Percentiles rank a stretch among this genome's conserved stretches.
Evolutionary conservation across 2,329 filamentous ascomycete species (phyloP).

Genomic region (Colletotrichum orchidophilum): DNA sequence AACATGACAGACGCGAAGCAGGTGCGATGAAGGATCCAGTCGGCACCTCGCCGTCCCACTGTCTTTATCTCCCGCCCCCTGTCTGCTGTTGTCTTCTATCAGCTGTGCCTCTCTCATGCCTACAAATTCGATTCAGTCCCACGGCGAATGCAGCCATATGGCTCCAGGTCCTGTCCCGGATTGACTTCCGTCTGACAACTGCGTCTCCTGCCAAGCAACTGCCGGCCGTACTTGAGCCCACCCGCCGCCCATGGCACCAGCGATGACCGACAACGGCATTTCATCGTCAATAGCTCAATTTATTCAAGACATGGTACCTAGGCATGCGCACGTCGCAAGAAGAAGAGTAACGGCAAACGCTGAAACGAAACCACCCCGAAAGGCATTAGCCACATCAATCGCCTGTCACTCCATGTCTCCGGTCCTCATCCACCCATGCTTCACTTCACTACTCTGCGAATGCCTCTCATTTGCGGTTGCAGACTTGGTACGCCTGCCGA

Average conservation of each 20-base stretch:
- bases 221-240: background rate
- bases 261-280: background rate
- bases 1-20: background rate
- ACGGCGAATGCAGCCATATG: background rate
- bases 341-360: background rate
- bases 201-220: conserved; percentile 3
- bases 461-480: conserved; percentile 15
- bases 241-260: background rate
- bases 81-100: background rate
- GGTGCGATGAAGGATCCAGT: background rate
- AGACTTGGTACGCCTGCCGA: conserved; percentile 21
- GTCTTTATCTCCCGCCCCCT: too few species aligned
- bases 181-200: background rate
- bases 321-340: background rate
- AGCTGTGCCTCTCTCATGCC: background rate
- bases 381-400: background rate
- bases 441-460: background rate
- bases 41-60: too few species aligned
- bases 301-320: background rate
- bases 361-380: too few species aligned
- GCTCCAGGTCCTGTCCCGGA: background rate
- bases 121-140: background rate
- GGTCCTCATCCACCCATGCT: background rate
- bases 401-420: background rate
- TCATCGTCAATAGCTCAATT: background rate